Conservation (phyloP, 192 early-diverging fungal species). For the Coemansia umbellata region DNA sequence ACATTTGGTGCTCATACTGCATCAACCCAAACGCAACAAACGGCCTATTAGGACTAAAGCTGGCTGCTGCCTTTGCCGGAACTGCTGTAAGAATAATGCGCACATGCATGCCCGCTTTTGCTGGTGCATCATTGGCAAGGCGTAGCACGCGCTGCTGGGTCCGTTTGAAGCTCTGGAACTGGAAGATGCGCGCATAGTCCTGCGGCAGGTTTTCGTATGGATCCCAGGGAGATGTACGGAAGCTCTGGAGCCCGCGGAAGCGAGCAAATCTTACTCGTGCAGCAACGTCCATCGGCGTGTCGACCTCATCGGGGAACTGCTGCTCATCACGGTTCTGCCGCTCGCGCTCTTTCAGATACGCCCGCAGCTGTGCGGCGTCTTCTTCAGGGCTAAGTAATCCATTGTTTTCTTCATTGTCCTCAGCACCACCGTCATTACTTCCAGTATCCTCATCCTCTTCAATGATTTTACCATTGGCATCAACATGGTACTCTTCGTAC, state of each 20-base stretch:
- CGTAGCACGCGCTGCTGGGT: constrained; percentile 74
- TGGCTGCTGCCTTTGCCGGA: constrained; percentile 27
- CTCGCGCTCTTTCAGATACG: constrained; percentile 57
- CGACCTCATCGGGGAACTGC: constrained; percentile 96
- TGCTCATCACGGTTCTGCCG: constrained; percentile 60
- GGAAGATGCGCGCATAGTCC: constrained; percentile 95
- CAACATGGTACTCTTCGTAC: constrained; percentile 1
- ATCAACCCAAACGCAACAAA: constrained; percentile 66
- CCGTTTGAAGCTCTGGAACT: constrained; percentile 84
- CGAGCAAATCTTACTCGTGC: constrained; percentile 86
- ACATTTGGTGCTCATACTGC: constrained; percentile 93
- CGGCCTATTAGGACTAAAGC: constrained; percentile 18
- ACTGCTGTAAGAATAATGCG: constrained; percentile 70
- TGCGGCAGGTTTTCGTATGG: constrained; percentile 96
- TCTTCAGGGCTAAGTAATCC: constrained; percentile 43
- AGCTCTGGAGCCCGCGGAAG: constrained; percentile 92
- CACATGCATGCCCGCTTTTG: constrained; percentile 65
- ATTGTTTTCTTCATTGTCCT: constrained; percentile 22
- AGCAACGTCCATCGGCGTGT: constrained; percentile 82
- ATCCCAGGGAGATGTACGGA: constrained; percentile 96
- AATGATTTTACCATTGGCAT: background rate
- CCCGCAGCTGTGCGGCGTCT: constrained; percentile 33
- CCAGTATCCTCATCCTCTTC: constrained; percentile 7
- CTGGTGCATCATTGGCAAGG: constrained; percentile 47
- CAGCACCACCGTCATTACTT: background rate